These are phyloP conservation scores for Pseudogymnoascus sp. DNA, from an alignment of 2,329 filamentous ascomycete genomes.

Conservation along the genomic window DNA sequence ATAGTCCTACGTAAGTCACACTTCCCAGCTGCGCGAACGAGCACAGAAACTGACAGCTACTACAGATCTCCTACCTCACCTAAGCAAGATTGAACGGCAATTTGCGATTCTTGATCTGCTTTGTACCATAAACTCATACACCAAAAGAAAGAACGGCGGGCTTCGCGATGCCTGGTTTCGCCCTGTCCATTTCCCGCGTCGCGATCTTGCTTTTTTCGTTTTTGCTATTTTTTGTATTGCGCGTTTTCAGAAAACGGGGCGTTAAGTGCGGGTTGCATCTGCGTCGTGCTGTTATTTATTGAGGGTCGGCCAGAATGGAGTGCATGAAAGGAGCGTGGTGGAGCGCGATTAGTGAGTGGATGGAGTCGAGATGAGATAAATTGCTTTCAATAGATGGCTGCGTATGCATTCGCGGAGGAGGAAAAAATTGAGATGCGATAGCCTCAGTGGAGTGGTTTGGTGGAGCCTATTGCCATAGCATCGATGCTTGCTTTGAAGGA, in stretches of 20 bases:
- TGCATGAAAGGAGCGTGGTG: conserved; percentile 9
- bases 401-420: neutral
- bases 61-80: conserved; percentile 34
- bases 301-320: conserved; percentile 4
- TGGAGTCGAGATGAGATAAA: conserved; percentile 1
- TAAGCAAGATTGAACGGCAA: conserved; percentile 28
- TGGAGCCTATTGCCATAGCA: neutral
- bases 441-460: conserved; percentile 11
- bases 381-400: conserved; percentile 8
- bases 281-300: conserved; percentile 7
- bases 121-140: conserved; percentile 8
- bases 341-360: conserved; percentile 1
- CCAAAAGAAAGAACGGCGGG: neutral
- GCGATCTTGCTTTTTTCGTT: neutral
- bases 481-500: neutral
- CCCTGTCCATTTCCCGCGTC: conserved; percentile 1
- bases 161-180: neutral
- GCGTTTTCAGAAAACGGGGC: conserved; percentile 3
- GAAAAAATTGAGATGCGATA: conserved; percentile 10
- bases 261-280: conserved; percentile 10
- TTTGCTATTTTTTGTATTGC: neutral
- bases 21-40: neutral
- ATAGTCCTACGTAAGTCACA: conserved; percentile 44
- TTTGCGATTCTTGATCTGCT: conserved; percentile 6
- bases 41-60: neutral